Conservation (phyloP, 345 rosid species). For the Dovyalis caffra region DNA sequence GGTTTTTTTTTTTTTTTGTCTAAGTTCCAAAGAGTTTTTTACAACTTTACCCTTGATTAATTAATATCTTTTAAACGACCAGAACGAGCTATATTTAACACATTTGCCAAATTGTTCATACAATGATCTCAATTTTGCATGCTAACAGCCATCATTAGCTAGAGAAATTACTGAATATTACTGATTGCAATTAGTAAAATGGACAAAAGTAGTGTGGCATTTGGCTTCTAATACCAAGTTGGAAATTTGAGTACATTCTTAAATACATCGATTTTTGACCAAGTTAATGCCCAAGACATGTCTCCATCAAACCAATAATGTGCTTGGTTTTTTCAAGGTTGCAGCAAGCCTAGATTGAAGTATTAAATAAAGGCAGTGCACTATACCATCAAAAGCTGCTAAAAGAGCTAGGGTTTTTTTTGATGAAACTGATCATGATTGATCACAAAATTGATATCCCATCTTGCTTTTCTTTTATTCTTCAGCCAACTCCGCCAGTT, state of each 20-base stretch:
- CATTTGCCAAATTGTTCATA: neutral
- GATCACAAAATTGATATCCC: too few relatives aligned
- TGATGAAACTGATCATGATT: neutral
- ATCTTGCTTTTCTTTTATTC: neutral
- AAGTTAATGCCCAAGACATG: neutral
- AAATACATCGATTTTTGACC: neutral
- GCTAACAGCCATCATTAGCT: neutral
- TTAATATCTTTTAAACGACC: too few relatives aligned
- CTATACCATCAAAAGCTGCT: neutral
- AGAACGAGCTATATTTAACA: neutral
- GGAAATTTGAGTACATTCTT: neutral
- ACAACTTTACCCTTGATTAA: too few relatives aligned
- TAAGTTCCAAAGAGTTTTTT: too few relatives aligned
- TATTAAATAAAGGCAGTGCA: neutral
- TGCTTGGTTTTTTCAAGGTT: neutral
- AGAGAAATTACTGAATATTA: neutral
- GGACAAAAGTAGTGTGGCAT: neutral
- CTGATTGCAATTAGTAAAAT: too few relatives aligned
- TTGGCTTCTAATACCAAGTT: neutral
- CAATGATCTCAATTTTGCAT: too few relatives aligned
- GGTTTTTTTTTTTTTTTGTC: too few relatives aligned
- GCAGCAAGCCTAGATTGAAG: neutral
- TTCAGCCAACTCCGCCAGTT: neutral
- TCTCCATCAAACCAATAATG: neutral
- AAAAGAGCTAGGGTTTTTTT: neutral